Evolutionary conservation across 169 alveolate genomes (phyloP), one percentile per base, ranked within the genome.

Genomic region (Eimeria tenella): DNA sequence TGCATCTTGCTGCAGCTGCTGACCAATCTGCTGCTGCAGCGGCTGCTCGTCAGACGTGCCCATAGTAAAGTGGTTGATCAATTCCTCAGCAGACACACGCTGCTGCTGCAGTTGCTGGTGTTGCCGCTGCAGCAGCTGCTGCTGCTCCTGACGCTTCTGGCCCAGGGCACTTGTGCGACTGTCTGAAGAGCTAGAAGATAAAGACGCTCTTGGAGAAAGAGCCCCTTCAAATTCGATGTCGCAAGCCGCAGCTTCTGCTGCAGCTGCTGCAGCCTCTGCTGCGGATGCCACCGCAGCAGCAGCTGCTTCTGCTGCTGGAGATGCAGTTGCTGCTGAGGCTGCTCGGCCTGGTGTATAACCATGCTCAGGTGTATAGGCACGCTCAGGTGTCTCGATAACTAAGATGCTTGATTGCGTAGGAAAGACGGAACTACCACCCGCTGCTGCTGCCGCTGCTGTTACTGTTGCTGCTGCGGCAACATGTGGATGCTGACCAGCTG

Each of bases 31-130:
- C 84, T 9, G 84, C 31, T 25, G 84, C 56, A 11, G 63, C 60
- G 50, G 84, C 84, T 10, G 68, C 68, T 58, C 68, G 68, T 1
- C 11, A 3, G 68, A 58, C 21, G 2, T 13, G 11, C 31, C 74
- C 21, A 65, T 11, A 17, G 74, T 65, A 17, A 65, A 65, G 49
- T 65, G 74, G 9, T 65, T 23, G 23, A 65, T 65, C 74, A 65
- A 65, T 8, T 11, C 74, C 21, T 65, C 74, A 65, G 74, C 74
- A 65, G 74, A 65, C 74, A 65, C 74, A 65, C 74, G 74, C 21
- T 65, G 74, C 74, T 65, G 74, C 74, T 65, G 74, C 74, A 19
- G 74, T 31, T 65, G 74, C 74, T 13, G 74, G 10, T 63, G 74
- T 25, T 63, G 74, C 74, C 7, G 74, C 21, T 23, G 77, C 77